Conservation (phyloP, 1,139 yeast species). For the Yamadazyma aaseri region DNA sequence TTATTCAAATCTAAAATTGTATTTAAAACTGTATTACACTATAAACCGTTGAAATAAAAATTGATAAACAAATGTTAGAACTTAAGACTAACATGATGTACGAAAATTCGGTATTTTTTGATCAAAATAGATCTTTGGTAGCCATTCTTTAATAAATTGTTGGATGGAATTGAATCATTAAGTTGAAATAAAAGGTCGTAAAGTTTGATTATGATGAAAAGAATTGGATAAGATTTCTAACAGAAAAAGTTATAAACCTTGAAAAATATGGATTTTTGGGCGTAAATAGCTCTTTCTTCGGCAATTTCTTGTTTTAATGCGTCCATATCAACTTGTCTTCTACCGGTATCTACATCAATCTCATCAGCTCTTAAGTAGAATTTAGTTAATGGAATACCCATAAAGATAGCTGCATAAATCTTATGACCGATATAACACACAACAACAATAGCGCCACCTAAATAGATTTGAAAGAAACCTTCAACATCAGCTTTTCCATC, state of each 20-base stretch:
- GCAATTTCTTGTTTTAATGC: conserved; percentile 37
- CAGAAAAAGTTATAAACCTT: conserved; percentile 26
- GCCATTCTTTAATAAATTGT: no score
- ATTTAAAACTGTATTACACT: no score
- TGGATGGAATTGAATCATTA: no score
- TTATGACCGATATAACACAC: conserved; percentile 33
- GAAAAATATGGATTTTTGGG: conserved; percentile 22
- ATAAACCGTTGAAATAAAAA: no score
- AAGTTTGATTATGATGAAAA: no score
- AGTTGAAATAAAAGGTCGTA: no score
- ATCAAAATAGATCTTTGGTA: no score
- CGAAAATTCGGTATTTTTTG: no score
- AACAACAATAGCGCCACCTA: conserved; percentile 30
- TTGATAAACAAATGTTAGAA: no score
- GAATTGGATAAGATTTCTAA: no score
- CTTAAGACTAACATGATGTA: no score
- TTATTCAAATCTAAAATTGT: no score
- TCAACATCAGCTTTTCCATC: conserved; percentile 29
- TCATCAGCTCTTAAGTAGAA: conserved; percentile 32
- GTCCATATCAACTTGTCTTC: conserved; percentile 42
- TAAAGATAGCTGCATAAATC: conserved; percentile 23
- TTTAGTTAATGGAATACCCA: conserved; percentile 25
- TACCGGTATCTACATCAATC: conserved; percentile 43
- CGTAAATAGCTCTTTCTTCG: conserved; percentile 25
- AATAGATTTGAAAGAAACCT: conserved; percentile 32